Conservation (phyloP, 305 asterid species). For the Petunia hybrid region DNA sequence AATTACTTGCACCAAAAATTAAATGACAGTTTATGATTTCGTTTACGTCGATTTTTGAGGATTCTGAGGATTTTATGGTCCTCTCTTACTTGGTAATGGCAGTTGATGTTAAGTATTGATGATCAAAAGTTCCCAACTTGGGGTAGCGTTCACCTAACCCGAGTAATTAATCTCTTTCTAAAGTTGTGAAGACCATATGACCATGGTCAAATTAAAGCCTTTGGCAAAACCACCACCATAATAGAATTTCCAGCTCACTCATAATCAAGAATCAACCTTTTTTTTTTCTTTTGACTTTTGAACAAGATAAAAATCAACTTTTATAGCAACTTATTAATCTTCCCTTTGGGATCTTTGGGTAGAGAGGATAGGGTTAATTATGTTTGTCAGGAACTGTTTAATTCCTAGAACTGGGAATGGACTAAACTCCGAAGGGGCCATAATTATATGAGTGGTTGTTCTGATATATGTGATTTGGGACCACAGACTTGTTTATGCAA, state of each 20-base stretch:
- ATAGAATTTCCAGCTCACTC: not conserved
- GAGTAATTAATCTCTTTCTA: not conserved
- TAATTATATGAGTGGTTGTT: not conserved
- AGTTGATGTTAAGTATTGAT: not conserved
- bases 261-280: not conserved
- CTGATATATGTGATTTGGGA: not conserved
- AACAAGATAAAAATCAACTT: conserved; percentile 15
- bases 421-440: too few species aligned
- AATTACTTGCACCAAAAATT: too few species aligned
- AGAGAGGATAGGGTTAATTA: too few species aligned
- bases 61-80: too few species aligned
- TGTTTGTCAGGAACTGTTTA: too few species aligned
- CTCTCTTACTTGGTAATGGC: not conserved
- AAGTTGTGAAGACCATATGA: not conserved
- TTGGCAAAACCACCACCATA: not conserved
- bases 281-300: not conserved
- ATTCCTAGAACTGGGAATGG: too few species aligned
- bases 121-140: not conserved
- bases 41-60: too few species aligned
- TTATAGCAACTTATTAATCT: not conserved
- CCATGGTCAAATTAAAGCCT: not conserved
- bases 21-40: too few species aligned
- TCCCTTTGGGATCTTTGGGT: not conserved
- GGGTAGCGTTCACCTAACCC: not conserved
- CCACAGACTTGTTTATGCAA: not conserved